Evolutionary conservation across 108 stramenopile genomes (phyloP).

Genomic region (Skeletonema tropicum): DNA sequence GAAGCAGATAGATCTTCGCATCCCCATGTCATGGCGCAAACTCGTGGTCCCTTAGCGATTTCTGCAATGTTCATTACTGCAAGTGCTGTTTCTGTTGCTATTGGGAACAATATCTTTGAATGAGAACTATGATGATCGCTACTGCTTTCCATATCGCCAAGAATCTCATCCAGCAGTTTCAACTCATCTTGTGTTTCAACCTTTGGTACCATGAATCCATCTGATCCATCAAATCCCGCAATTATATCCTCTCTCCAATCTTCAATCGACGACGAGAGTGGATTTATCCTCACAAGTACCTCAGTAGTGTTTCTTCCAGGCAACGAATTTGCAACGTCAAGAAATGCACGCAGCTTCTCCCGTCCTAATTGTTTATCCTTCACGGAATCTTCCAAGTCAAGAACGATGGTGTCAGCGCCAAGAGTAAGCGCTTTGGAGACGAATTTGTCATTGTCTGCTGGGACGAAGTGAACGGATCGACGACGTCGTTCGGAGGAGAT

Average conservation of each 20-base stretch:
- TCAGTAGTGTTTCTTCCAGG: constrained; percentile 6
- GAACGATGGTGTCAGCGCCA: constrained; percentile 44
- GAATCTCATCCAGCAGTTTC: constrained; percentile 27
- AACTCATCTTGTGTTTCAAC: constrained; percentile 46
- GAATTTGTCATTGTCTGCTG: constrained; percentile 45
- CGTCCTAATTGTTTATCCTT: constrained; percentile 33
- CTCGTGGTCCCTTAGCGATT: constrained; percentile 43
- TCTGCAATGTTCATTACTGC: constrained; percentile 47
- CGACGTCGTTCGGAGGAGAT: constrained; percentile 19
- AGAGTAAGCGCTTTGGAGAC: constrained; percentile 29
- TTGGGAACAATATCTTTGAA: constrained; percentile 33
- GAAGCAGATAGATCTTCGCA: constrained; percentile 50
- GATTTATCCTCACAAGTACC: constrained; percentile 49
- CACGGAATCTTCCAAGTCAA: constrained; percentile 52
- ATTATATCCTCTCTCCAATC: constrained; percentile 38
- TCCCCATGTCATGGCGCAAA: constrained; percentile 47
- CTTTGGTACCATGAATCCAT: constrained; percentile 53
- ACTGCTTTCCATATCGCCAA: constrained; percentile 19
- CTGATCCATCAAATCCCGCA: constrained; percentile 18
- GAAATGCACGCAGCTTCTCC: constrained; percentile 23
- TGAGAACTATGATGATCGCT: no score
- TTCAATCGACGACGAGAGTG: constrained; percentile 10
- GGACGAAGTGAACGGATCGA: constrained; percentile 52
- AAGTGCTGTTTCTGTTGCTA: constrained; percentile 43
- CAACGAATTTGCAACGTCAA: background rate